Conservation (phyloP, 148 eudicot genomes). For the Rhododendron henanense region DNA sequence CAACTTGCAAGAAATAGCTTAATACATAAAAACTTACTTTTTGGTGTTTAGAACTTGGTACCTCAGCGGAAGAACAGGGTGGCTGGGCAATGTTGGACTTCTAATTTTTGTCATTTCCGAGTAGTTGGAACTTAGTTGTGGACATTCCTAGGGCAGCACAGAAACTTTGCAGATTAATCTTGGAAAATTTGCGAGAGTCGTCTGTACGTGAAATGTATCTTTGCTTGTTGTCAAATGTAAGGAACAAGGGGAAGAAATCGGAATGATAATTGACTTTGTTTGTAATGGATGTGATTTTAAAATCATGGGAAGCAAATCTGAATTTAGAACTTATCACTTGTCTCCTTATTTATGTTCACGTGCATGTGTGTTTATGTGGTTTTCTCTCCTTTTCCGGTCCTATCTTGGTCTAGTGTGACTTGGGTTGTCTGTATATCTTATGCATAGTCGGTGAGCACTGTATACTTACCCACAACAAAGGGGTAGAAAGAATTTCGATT, state of each 20-base stretch:
- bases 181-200: neutral
- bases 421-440: neutral
- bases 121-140: neutral
- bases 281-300: slow-evolving; percentile 1
- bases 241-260: neutral
- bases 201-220: neutral
- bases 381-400: neutral
- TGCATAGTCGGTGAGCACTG: neutral
- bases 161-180: slow-evolving; percentile 7
- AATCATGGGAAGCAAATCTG: neutral
- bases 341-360: neutral
- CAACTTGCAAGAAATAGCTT: neutral
- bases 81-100: neutral
- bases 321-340: neutral
- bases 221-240: neutral
- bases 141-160: neutral
- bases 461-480: neutral
- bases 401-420: neutral
- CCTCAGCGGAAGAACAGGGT: slow-evolving; percentile 8
- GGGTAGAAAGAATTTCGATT: neutral
- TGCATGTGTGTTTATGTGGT: neutral
- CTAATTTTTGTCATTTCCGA: neutral
- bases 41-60: neutral
- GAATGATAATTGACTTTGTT: neutral
- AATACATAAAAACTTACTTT: neutral